Evolutionary conservation across 1,284 basidiomycete species (phyloP).

Genomic region (Puccinia triticina): DNA sequence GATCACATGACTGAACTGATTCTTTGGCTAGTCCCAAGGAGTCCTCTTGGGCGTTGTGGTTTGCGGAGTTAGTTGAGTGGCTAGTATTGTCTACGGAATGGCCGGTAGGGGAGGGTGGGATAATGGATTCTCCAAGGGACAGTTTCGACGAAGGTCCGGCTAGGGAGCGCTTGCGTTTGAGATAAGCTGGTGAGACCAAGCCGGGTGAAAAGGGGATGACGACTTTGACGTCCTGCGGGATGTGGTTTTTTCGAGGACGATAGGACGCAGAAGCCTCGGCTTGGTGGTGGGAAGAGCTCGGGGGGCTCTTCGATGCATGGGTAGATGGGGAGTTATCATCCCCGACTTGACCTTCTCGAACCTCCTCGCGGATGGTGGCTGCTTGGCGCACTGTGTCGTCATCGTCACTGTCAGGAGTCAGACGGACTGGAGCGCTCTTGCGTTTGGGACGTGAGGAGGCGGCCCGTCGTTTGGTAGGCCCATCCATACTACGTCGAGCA

Average conservation of each 20-base stretch:
- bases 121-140: background rate
- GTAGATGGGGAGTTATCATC: background rate
- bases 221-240: background rate
- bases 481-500: background rate
- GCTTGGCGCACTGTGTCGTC: background rate
- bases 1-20: too few species aligned
- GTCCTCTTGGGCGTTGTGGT: background rate
- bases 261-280: background rate
- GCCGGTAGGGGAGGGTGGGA: background rate
- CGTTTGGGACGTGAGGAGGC: background rate
- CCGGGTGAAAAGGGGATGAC: slow-evolving; percentile 3
- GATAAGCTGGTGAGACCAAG: slow-evolving; percentile 10
- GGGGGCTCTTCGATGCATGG: background rate
- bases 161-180: background rate
- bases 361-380: background rate
- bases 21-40: background rate
- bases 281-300: background rate
- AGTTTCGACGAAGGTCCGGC: background rate
- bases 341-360: background rate
- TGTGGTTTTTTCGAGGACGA: background rate
- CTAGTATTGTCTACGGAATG: background rate
- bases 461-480: background rate
- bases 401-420: background rate
- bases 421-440: background rate
- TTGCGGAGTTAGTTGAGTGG: background rate